A percentile compares a stretch with the other conserved stretches of the same genome.
phyloP scores from a whole-genome alignment of 2,329 filamentous ascomycete species.

The Aspergillus flavus region DNA sequence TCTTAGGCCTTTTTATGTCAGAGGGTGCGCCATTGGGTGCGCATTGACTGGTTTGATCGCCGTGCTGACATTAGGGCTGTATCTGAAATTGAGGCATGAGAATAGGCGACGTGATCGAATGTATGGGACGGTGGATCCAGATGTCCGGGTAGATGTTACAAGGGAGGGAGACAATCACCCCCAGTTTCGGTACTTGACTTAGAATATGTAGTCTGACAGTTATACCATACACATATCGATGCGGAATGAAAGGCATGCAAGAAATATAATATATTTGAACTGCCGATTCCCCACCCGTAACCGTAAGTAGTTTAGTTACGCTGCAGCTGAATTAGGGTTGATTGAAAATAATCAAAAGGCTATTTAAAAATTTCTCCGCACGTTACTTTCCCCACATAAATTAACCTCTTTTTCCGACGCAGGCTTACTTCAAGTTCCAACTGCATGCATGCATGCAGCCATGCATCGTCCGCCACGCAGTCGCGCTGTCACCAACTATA shows the following conservation, averaged over 20 bases:
- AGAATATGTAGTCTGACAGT: background rate
- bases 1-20: constrained; percentile 22
- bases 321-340: background rate
- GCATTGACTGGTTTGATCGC: constrained; percentile 26
- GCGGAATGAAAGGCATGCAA: background rate
- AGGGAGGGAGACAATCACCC: constrained; percentile 24
- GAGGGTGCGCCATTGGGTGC: constrained; percentile 26
- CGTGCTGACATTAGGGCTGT: constrained; percentile 24
- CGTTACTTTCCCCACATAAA: background rate
- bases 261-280: background rate
- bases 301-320: background rate
- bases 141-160: constrained; percentile 28
- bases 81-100: constrained; percentile 19
- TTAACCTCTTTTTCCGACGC: background rate
- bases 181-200: constrained; percentile 27
- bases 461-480: constrained; percentile 16
- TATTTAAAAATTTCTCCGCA: background rate
- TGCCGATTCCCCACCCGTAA: background rate
- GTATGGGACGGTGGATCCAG: constrained; percentile 20
- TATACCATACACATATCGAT: background rate
- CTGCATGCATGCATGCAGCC: background rate
- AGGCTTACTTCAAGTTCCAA: background rate
- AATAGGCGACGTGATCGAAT: constrained; percentile 25
- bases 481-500: constrained; percentile 24
- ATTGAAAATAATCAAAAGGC: background rate